Evolutionary conservation across 305 asterid genomes (phyloP), one percentile per base, ranked within the genome.

Genomic region (Fraxinus nigra): DNA sequence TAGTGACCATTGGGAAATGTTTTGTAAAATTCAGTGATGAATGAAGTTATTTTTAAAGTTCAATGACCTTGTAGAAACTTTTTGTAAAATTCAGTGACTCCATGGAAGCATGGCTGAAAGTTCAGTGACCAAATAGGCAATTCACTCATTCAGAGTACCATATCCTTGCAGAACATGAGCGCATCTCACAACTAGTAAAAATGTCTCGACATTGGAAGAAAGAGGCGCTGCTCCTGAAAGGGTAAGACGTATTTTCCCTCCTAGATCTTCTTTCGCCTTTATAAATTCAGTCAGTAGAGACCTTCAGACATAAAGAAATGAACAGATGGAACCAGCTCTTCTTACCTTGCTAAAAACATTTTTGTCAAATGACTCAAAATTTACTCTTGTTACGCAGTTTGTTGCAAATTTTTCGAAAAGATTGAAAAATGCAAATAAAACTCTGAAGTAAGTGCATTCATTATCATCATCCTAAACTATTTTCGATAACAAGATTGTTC

Each of bases 161-260:
- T 94, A 94, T 85, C 98, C 98, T 82, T 94, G 98, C 13, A 93
- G 81, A 80, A 94, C 98, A 87, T 90, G 88, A 77, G 97, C 97
- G 70, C 98, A 90, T 46, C 97, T 90, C 18, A 88, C 95, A 7
- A 93, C 94, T 1, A 97, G 91, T 20, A 92, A 81, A 85, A 85
- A 94, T 18, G 94, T 93, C 82, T 94, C 97, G 35, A 94, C 97
- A 30, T 82, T 82, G 78, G 94, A 61, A 18, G 97, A 90, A 77
- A 92, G 94, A 63, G 98, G 98, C 18, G 98, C 97, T 51, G 97
- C 98, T 67, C 98, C 97, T 0, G 95, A 94, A 40, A 93, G 87
- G 82, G 93, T 93, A 80, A 92, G 97, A 18, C 98, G 93, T 73
- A 93, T 13, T 28, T 90, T 92, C 63, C 98, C 98, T 65, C 98